Percentiles rank a stretch among this genome's conserved stretches.
Conservation (phyloP, 345 rosid species). For the Brassica juncea region DNA sequence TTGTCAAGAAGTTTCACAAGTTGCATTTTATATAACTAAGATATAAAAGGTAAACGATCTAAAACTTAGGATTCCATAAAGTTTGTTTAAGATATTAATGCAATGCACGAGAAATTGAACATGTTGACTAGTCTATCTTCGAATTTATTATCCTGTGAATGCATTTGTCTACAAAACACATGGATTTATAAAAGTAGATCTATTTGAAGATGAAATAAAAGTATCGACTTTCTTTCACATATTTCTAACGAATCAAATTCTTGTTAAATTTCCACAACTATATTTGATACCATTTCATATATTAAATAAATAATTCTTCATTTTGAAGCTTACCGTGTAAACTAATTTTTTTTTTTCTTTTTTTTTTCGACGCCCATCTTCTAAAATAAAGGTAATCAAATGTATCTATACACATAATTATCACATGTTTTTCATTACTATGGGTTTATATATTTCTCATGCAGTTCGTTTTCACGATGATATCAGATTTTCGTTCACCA, state of each 20-base stretch:
- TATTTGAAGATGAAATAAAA: not conserved
- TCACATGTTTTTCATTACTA: not conserved
- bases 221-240: not conserved
- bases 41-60: not conserved
- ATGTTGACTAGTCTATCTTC: slow-evolving; percentile 35
- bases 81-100: slow-evolving; percentile 19
- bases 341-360: no score
- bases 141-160: slow-evolving; percentile 9
- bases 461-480: not conserved
- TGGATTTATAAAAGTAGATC: slow-evolving; percentile 11
- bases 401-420: not conserved
- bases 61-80: slow-evolving; percentile 36
- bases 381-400: not conserved
- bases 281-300: not conserved
- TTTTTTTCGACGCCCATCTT: no score
- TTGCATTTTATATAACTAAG: not conserved
- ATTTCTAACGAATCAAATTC: not conserved
- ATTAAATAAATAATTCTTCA: not conserved
- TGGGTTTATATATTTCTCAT: not conserved
- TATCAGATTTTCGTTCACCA: slow-evolving; percentile 22
- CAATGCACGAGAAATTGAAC: slow-evolving; percentile 35
- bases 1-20: slow-evolving; percentile 29
- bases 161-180: not conserved
- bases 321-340: not conserved
- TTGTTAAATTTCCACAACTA: not conserved